A percentile compares a stretch with the other conserved stretches of the same genome.
These are phyloP conservation scores for Kwoniella heveanensis DNA, from an alignment of 768 basidiomycete species.

Conservation along the genomic window DNA sequence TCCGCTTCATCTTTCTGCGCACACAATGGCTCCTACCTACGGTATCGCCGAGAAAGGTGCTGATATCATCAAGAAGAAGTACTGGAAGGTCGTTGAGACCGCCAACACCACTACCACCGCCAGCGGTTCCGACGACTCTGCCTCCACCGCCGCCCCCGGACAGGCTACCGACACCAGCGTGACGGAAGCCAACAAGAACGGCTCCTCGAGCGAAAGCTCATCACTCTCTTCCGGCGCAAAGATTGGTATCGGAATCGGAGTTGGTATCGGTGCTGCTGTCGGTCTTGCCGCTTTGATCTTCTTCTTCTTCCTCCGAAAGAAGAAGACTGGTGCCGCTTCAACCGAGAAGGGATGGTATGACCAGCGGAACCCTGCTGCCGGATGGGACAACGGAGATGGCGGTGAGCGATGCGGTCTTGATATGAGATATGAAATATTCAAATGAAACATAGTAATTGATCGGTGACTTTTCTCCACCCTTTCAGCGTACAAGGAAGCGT, in stretches of 20 bases:
- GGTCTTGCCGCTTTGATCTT: constrained; percentile 38
- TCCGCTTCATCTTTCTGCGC: constrained; percentile 63
- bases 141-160: constrained; percentile 31
- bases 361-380: constrained; percentile 8
- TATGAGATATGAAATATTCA: no score
- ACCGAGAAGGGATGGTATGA: constrained; percentile 36
- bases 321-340: constrained; percentile 25
- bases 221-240: constrained; percentile 31
- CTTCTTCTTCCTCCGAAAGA: constrained; percentile 40
- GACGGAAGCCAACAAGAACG: constrained; percentile 23
- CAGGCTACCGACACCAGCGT: constrained; percentile 34
- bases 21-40: constrained; percentile 57
- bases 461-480: no score
- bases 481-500: constrained; percentile 33
- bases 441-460: no score
- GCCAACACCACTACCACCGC: constrained; percentile 26
- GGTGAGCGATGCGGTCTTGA: constrained; percentile 5
- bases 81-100: constrained; percentile 49
- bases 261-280: constrained; percentile 36
- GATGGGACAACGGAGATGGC: constrained; percentile 14
- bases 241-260: constrained; percentile 46
- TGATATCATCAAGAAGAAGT: constrained; percentile 58
- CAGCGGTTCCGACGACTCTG: not conserved
- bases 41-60: constrained; percentile 62
- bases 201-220: constrained; percentile 3